These are phyloP conservation scores for Colletotrichum truncatum DNA, from an alignment of 2,329 filamentous ascomycete species.

Conservation along the genomic window DNA sequence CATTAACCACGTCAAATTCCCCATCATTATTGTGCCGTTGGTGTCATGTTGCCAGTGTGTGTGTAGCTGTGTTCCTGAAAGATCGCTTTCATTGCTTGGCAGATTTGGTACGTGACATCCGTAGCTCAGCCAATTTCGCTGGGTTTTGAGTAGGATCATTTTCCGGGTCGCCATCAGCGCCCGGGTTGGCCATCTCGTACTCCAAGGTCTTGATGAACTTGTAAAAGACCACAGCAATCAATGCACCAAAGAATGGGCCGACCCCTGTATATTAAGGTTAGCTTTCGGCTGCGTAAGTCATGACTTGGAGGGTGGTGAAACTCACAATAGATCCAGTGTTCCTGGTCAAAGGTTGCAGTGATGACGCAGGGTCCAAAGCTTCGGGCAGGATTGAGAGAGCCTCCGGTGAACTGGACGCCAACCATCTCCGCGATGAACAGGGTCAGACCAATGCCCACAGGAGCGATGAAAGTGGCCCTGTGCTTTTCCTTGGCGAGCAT, in stretches of 20 bases:
- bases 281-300: not conserved
- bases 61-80: not conserved
- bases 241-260: conserved; percentile 43
- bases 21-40: conserved; percentile 14
- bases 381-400: conserved; percentile 56
- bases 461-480: conserved; percentile 55
- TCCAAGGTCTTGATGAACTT: conserved; percentile 51
- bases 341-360: conserved; percentile 47
- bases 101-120: conserved; percentile 28
- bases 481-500: conserved; percentile 63
- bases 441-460: conserved; percentile 56
- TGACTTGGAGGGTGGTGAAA: conserved; percentile 40
- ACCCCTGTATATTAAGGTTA: conserved; percentile 37
- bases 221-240: conserved; percentile 47
- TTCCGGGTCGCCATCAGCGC: conserved; percentile 52
- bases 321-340: conserved; percentile 59
- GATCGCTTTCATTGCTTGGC: conserved; percentile 10
- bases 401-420: conserved; percentile 58
- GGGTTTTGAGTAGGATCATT: conserved; percentile 55
- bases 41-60: not conserved
- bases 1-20: conserved; percentile 15
- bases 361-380: conserved; percentile 57
- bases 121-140: conserved; percentile 44
- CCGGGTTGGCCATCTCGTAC: conserved; percentile 56
- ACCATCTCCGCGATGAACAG: conserved; percentile 56